Percentiles rank a stretch among this genome's conserved stretches.
These are phyloP conservation scores for Sonneratia caseolaris DNA, from an alignment of 345 rosid genomes.

Conservation along the genomic window DNA sequence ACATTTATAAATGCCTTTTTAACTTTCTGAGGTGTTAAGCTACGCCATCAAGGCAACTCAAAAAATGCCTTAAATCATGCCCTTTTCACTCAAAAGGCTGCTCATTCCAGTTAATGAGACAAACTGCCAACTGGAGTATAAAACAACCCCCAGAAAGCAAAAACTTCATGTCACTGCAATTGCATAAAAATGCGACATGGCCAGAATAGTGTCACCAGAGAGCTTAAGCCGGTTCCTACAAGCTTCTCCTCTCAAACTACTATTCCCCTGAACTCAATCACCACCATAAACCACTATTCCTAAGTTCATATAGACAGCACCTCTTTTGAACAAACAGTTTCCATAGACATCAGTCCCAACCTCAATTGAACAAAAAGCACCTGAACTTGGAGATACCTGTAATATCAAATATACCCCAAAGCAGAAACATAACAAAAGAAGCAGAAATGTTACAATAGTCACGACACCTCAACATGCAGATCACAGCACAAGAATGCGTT, in stretches of 20 bases:
- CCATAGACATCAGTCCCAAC: not conserved
- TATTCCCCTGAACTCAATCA: not conserved
- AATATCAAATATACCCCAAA: not conserved
- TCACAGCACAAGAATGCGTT: not conserved
- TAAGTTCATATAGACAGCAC: not conserved
- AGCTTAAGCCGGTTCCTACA: not conserved
- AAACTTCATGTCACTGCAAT: not conserved
- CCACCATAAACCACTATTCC: not conserved
- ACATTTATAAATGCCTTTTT: not conserved
- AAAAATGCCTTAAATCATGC: not conserved
- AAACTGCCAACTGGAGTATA: not conserved
- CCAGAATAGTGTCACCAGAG: not conserved
- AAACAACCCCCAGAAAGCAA: not conserved
- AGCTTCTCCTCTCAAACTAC: not conserved
- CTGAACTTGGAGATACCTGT: not conserved
- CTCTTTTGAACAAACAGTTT: too few species aligned
- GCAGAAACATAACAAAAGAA: not conserved
- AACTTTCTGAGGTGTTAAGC: too few species aligned
- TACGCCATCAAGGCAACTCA: not conserved
- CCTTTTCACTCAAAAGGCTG: not conserved
- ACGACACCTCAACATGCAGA: not conserved
- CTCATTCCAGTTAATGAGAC: not conserved
- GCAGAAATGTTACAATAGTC: not conserved
- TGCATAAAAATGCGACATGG: not conserved
- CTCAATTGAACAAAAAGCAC: not conserved